Conservation (phyloP, 192 early-diverging fungal species). For the Rhizophagus clarus region DNA sequence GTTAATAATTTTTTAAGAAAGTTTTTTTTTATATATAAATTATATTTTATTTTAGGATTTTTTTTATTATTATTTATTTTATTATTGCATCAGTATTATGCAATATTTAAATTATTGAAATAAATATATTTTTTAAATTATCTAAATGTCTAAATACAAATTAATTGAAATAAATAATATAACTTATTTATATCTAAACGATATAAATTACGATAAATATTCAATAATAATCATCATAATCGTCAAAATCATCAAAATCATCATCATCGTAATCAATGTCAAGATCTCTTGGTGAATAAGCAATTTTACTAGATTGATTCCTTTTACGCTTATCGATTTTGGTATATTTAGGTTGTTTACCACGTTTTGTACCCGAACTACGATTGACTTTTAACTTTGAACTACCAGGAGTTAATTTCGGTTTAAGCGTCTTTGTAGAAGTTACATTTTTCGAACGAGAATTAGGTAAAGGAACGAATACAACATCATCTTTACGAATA, state of each 20-base stretch:
- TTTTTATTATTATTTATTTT: too few species aligned
- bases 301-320: not conserved
- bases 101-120: too few species aligned
- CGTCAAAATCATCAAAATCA: not conserved
- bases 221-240: not conserved
- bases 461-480: not conserved
- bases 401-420: not conserved
- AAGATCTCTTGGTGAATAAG: not conserved
- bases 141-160: too few species aligned
- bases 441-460: not conserved
- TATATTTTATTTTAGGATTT: too few species aligned
- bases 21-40: too few species aligned
- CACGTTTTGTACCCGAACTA: not conserved
- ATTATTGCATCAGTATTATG: too few species aligned
- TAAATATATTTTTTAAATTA: too few species aligned
- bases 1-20: too few species aligned
- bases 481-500: not conserved
- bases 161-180: too few species aligned
- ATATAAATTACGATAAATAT: too few species aligned
- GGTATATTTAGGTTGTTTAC: not conserved
- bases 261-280: constrained; percentile 6
- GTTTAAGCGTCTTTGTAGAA: not conserved
- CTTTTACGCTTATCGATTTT: not conserved
- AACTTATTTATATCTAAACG: too few species aligned
- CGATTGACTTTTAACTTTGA: not conserved